Conservation (phyloP, 345 rosid genomes). For the Geranium rotundifolium region DNA sequence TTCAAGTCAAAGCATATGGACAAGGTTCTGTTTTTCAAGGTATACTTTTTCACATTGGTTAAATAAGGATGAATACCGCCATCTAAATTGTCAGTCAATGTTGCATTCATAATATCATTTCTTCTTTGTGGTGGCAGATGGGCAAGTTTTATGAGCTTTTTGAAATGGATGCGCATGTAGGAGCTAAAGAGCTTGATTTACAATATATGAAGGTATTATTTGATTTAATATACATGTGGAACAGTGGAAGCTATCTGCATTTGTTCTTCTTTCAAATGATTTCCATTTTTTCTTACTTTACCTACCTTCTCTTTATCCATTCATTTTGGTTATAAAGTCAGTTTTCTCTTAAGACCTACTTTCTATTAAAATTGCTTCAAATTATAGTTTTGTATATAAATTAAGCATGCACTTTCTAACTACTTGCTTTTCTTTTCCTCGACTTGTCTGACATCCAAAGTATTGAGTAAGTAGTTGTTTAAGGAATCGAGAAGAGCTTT, state of each 20-base stretch:
- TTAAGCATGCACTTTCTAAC: too few relatives aligned
- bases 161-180: slow-evolving; percentile 98
- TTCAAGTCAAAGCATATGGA: slow-evolving; percentile 97
- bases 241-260: background rate
- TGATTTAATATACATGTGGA: slow-evolving; percentile 1
- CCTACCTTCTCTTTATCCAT: background rate
- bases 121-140: slow-evolving; percentile 45
- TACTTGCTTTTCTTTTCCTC: background rate
- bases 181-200: slow-evolving; percentile 82
- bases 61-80: background rate
- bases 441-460: too few relatives aligned
- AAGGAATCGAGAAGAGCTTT: too few relatives aligned
- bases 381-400: too few relatives aligned
- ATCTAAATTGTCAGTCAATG: background rate
- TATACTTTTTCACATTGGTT: slow-evolving; percentile 12
- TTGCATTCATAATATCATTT: slow-evolving; percentile 4
- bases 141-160: slow-evolving; percentile 97
- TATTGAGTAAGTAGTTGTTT: too few relatives aligned
- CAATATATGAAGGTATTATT: slow-evolving; percentile 92
- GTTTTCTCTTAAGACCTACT: background rate
- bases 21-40: slow-evolving; percentile 96
- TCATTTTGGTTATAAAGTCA: background rate
- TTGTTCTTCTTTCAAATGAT: slow-evolving; percentile 1
- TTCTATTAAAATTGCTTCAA: background rate
- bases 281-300: background rate